These are phyloP conservation scores for Phytophthora pistaciae DNA, from an alignment of 352 stramenopile genomes.

Conservation along the genomic window DNA sequence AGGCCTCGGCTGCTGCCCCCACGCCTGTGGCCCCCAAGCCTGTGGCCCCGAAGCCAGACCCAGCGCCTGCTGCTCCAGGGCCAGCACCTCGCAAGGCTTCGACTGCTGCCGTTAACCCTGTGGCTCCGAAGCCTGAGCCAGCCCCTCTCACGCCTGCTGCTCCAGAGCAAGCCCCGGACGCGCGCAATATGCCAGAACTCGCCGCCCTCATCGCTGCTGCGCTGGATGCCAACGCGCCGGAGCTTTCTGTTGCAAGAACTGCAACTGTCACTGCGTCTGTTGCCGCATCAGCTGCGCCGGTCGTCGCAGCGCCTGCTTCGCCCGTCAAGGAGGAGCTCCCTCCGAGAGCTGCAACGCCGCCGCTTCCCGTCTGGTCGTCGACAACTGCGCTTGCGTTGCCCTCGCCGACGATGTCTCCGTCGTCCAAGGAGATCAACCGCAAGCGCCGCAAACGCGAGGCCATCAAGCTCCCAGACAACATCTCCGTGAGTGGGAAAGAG, in stretches of 20 bases:
- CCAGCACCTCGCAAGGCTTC: background rate
- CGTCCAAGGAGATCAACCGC: constrained; percentile 10
- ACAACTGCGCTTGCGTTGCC: background rate
- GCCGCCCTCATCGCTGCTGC: constrained; percentile 12
- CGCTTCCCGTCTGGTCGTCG: background rate
- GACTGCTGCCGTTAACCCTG: background rate
- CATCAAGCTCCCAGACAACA: constrained; percentile 53
- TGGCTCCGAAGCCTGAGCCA: background rate
- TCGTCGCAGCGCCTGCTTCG: background rate
- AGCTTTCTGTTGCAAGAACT: background rate
- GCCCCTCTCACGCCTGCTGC: background rate
- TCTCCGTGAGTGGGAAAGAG: constrained; percentile 47
- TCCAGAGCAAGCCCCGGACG: background rate
- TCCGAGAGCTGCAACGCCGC: background rate
- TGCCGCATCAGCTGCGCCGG: background rate
- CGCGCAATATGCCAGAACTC: constrained; percentile 10
- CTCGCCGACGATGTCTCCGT: constrained; percentile 16
- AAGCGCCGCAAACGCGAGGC: constrained; percentile 59
- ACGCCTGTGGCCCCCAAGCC: background rate
- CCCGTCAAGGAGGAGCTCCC: background rate
- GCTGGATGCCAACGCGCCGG: background rate
- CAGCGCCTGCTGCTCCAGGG: too few species aligned
- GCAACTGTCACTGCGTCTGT: background rate
- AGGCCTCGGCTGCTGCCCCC: too few species aligned
- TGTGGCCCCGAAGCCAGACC: too few species aligned